A percentile compares a stretch with the other conserved stretches of the same genome.
Evolutionary conservation across 164 flowering plant genomes (phyloP).

Genomic region (Annona cherimola): DNA sequence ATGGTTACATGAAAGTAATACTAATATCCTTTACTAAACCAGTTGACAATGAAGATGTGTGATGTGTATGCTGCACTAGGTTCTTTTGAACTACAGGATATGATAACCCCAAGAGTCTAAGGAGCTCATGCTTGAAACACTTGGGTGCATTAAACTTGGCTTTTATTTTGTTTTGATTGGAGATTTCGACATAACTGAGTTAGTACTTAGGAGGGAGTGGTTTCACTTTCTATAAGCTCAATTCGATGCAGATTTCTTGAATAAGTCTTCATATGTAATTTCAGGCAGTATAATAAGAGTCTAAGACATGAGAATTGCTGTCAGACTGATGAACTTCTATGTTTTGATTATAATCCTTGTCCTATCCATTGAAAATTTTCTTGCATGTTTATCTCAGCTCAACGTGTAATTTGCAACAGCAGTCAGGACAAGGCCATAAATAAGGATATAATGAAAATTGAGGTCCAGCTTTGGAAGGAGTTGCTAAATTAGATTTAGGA

Average conservation of each 20-base stretch:
- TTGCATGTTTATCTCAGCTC: not conserved
- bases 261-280: too few relatives aligned
- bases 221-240: not conserved
- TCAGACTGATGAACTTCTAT: not conserved
- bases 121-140: not conserved
- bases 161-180: not conserved
- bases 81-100: not conserved
- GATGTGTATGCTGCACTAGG: conserved; percentile 2
- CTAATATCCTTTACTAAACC: conserved; percentile 5
- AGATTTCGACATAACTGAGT: not conserved
- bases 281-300: not conserved
- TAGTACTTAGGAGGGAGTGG: not conserved
- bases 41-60: conserved; percentile 13
- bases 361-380: not conserved
- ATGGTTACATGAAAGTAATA: not conserved
- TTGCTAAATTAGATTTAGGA: not conserved
- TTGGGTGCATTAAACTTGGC: not conserved
- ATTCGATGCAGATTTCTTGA: not conserved
- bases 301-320: not conserved
- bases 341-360: not conserved
- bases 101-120: not conserved
- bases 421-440: too few relatives aligned
- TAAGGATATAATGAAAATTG: too few relatives aligned
- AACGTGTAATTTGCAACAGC: not conserved
- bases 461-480: not conserved